These are phyloP conservation scores for Cochlearia excelsa DNA, from an alignment of 345 rosid genomes.

Conservation along the genomic window DNA sequence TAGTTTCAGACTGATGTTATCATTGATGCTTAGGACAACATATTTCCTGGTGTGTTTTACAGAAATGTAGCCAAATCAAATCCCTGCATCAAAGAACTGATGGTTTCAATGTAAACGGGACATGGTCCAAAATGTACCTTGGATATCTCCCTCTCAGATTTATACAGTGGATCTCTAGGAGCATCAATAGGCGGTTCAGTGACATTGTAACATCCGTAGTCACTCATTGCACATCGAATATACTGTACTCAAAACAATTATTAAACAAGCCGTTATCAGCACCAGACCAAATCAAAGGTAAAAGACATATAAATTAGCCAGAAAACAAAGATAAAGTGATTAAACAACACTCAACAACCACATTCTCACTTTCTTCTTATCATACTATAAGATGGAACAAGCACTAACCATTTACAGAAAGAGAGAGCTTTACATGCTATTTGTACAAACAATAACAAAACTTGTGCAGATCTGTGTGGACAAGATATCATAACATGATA, in stretches of 20 bases:
- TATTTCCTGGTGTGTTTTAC: background rate
- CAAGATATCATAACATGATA: background rate
- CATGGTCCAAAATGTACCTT: slow-evolving; percentile 51
- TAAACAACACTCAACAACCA: background rate
- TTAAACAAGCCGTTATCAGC: background rate
- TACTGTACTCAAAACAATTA: slow-evolving; percentile 44
- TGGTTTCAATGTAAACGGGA: background rate
- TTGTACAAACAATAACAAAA: background rate
- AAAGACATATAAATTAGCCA: background rate
- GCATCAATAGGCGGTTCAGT: slow-evolving; percentile 94
- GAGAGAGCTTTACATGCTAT: too few relatives aligned
- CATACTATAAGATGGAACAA: background rate
- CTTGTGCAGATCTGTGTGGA: slow-evolving; percentile 11
- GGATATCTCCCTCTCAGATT: slow-evolving; percentile 64
- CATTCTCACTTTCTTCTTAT: background rate
- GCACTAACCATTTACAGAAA: background rate
- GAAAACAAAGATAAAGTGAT: background rate
- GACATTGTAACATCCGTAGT: slow-evolving; percentile 70
- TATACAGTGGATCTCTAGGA: slow-evolving; percentile 82
- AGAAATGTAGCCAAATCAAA: background rate
- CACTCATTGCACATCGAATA: slow-evolving; percentile 74
- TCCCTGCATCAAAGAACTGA: slow-evolving; percentile 10
- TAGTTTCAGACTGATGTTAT: background rate
- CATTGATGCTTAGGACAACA: slow-evolving; percentile 11
- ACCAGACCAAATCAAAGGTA: background rate